Base-by-base conservation (phyloP, 2,329 filamentous ascomycete species). In the Epichloe baconii region DNA sequence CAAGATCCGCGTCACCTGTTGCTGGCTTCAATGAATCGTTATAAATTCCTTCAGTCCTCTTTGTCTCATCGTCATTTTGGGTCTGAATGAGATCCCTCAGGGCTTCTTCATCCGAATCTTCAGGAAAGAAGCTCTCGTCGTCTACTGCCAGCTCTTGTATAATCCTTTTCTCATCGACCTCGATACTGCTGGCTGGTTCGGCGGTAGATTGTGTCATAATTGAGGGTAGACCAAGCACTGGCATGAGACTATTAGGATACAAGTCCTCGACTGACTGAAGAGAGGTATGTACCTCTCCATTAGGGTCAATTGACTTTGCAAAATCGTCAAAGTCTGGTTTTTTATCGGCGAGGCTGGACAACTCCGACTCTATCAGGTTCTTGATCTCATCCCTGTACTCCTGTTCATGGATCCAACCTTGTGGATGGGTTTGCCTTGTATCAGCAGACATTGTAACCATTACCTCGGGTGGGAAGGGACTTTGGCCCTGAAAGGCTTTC, bases 331-430 rank as follows among this genome's bases (percentile, higher is more conserved):
- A 90, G 0, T 70, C 73, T 12, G 78, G 55, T 10, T 71, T 63
- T 5, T 64, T 60, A 15, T 44, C 42, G 15, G 64, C 70, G 23
- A 71, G 64, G 26, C 67, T 68, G 5, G 67, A 66, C 53, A 71
- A 76, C 63, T 96, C 89, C 23, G 83, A 73, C 1, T 69, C 63
- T 8, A 86, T 78, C 23, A 94, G 72, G 26, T 77, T 69, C 34
- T 71, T 66, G 2, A 95, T 71, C 58, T 85, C 75, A 43, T 82
- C 71, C 35, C 80, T 74, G 61, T 85, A 91, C 61, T 95, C 90
- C 45, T 88, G 82, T 64, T 97, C 91, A 58, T 96, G 90, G 51
- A 96, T 85, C 91, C 93, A 98, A 0, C 82, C 83, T n/a, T 82
- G 80, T n/a, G 80, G 74, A 40, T 83, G 77, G 2, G 80, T 79